Evolutionary conservation across 1,284 basidiomycete genomes (phyloP).

Genomic region (Mycena sp.): DNA sequence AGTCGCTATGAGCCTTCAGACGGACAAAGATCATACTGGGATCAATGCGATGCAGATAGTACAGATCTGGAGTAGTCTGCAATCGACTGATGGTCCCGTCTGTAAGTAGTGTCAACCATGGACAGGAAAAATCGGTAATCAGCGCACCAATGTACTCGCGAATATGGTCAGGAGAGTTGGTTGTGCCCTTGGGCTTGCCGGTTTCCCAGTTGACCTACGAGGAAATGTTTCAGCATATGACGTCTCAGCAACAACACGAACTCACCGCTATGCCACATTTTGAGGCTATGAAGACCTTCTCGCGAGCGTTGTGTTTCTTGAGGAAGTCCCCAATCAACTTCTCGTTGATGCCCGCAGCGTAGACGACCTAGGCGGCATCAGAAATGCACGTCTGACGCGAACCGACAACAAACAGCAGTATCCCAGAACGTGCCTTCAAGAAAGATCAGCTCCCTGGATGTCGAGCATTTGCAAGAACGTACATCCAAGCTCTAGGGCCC

Average conservation of each 20-base stretch:
- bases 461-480: background rate
- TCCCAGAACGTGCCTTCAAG: no score
- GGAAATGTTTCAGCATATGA: no score
- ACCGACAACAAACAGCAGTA: no score
- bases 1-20: background rate
- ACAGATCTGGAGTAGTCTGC: background rate
- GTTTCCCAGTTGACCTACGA: no score
- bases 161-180: background rate
- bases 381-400: no score
- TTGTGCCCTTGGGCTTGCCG: no score
- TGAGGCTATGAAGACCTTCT: background rate
- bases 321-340: background rate
- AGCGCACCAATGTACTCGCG: background rate
- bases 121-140: no score
- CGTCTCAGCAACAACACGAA: background rate
- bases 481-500: background rate
- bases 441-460: background rate
- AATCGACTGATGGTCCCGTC: background rate
- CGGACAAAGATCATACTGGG: background rate
- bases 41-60: background rate
- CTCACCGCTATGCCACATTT: background rate
- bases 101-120: no score
- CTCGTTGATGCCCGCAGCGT: background rate
- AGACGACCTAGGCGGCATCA: background rate
- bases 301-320: background rate